These are phyloP conservation scores for Trichoderma afroharzianum DNA, from an alignment of 2,329 filamentous ascomycete genomes.

Conservation along the genomic window DNA sequence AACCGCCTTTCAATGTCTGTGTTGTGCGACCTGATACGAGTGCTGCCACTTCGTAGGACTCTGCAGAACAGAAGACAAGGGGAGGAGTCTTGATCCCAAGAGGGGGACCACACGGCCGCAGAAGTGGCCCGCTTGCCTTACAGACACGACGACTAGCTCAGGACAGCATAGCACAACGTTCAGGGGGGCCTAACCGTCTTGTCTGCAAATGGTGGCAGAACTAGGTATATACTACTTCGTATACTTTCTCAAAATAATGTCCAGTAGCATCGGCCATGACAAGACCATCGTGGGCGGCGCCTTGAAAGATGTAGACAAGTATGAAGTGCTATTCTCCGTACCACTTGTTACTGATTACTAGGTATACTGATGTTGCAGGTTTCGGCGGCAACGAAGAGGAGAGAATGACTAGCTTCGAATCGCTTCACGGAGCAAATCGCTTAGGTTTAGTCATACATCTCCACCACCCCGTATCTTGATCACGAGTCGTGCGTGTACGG, in stretches of 20 bases:
- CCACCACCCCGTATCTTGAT: background rate
- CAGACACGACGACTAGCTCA: background rate
- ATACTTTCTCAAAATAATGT: background rate
- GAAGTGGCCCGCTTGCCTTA: conserved; percentile 16
- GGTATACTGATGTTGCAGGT: background rate
- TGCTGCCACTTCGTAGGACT: background rate
- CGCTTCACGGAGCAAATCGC: background rate
- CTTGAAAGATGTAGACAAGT: background rate
- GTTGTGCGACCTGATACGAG: background rate
- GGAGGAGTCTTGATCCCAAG: background rate
- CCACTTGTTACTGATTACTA: background rate
- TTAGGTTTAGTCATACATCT: background rate
- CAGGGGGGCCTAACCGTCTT: background rate
- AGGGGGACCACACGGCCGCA: conserved; percentile 13
- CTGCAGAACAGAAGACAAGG: background rate
- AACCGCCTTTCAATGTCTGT: background rate
- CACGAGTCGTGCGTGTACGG: background rate
- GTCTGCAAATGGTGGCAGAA: background rate
- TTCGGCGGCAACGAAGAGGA: background rate
- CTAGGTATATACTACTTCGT: background rate
- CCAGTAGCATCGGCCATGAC: background rate
- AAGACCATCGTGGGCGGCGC: background rate
- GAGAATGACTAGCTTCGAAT: background rate
- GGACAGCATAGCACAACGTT: background rate
- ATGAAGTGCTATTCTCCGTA: background rate